Conservation (phyloP, 352 stramenopile genomes). For the Phytopythium chamaehyphon region DNA sequence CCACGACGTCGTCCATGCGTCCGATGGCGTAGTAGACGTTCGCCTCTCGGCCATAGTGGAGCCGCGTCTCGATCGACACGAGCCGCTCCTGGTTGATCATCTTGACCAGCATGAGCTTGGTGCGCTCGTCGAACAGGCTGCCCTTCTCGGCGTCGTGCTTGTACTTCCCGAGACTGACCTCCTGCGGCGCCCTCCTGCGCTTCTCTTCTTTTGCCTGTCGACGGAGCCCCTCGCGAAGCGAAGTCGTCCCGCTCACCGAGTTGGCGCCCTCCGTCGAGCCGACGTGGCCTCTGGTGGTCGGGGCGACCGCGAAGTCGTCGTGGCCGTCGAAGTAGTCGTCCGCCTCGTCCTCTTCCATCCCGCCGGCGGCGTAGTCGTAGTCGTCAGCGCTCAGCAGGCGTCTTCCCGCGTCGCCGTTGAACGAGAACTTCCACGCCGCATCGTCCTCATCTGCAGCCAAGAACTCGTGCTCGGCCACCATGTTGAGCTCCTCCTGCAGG, state of each 20-base stretch:
- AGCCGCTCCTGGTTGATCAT: constrained; percentile 37
- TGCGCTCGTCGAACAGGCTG: constrained; percentile 50
- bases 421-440: constrained; percentile 11
- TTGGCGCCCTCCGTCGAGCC: constrained; percentile 3
- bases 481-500: constrained; percentile 20
- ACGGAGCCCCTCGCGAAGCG: constrained; percentile 27
- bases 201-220: constrained; percentile 23
- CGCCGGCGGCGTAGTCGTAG: constrained; percentile 14
- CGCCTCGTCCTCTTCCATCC: background rate
- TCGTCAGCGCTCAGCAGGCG: constrained; percentile 1
- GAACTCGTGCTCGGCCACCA: background rate
- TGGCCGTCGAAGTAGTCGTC: constrained; percentile 11
- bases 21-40: constrained; percentile 51
- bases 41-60: constrained; percentile 42
- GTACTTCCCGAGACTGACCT: constrained; percentile 22
- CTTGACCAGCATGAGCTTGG: constrained; percentile 39
- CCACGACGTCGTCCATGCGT: constrained; percentile 12
- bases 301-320: constrained; percentile 12
- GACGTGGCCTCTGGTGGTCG: constrained; percentile 7
- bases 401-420: no score
- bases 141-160: constrained; percentile 25
- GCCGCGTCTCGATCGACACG: constrained; percentile 32
- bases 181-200: constrained; percentile 11
- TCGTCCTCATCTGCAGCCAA: background rate
- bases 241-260: constrained; percentile 15